Evolutionary conservation across 345 rosid genomes (phyloP).

Genomic region (Syzygium oleosum): DNA sequence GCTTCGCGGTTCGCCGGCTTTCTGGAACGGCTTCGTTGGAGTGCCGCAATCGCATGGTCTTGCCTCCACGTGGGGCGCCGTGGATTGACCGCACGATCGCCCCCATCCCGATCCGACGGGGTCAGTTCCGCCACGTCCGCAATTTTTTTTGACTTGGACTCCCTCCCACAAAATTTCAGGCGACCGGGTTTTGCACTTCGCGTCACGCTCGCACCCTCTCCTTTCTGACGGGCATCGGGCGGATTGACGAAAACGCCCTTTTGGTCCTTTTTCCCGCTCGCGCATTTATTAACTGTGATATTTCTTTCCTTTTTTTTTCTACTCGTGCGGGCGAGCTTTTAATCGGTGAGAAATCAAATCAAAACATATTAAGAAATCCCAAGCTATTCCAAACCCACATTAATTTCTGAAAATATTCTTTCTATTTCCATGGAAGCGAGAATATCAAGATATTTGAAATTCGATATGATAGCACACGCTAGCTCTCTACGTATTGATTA

Average conservation of each 20-base stretch:
- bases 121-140: background rate
- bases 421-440: too few species aligned
- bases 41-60: background rate
- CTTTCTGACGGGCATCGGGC: background rate
- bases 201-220: background rate
- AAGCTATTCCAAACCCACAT: background rate
- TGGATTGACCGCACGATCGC: background rate
- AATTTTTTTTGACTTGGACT: background rate
- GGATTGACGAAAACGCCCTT: background rate
- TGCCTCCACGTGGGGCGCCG: background rate
- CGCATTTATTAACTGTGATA: background rate
- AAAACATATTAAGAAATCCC: background rate
- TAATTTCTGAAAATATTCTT: background rate
- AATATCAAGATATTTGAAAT: background rate
- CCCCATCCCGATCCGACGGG: background rate
- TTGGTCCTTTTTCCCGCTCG: background rate
- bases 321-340: background rate
- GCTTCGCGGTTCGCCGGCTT: background rate
- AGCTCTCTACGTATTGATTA: background rate
- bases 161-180: background rate
- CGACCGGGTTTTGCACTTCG: background rate
- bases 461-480: background rate
- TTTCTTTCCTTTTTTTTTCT: background rate
- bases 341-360: background rate
- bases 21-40: background rate